Percentiles rank a stretch among this genome's conserved stretches.
Conservation (phyloP, 2,329 filamentous ascomycete genomes). For the Coleophoma crateriformis region DNA sequence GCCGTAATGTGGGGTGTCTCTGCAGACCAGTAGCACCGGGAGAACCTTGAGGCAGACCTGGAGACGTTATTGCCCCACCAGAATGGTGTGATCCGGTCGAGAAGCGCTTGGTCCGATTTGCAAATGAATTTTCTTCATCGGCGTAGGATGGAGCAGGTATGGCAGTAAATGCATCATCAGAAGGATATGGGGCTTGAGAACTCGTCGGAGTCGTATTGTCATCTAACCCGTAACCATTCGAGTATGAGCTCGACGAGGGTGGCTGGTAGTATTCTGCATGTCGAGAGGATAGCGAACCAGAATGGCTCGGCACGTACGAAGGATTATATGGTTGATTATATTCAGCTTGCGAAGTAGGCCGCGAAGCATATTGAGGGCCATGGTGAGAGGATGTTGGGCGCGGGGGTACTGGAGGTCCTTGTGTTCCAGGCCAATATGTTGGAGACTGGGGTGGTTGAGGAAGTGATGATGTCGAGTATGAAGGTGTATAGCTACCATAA, state of each 20-base stretch:
- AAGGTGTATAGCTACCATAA: constrained; percentile 45
- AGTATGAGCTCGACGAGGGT: constrained; percentile 13
- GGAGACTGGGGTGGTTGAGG: constrained; percentile 37
- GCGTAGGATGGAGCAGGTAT: constrained; percentile 8
- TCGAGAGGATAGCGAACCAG: constrained; percentile 17
- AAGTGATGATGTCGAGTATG: constrained; percentile 21
- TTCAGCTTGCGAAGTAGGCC: constrained; percentile 13
- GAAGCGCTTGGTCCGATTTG: constrained; percentile 15
- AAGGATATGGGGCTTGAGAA: constrained; percentile 15
- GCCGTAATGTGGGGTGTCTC: constrained; percentile 26
- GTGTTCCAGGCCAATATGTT: constrained; percentile 15
- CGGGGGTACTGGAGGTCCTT: constrained; percentile 13
- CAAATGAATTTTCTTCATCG: constrained; percentile 13
- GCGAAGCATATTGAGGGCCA: constrained; percentile 13
- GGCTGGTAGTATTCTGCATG: constrained; percentile 18
- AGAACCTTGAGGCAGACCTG: background rate
- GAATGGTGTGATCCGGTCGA: constrained; percentile 8
- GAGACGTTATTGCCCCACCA: constrained; percentile 3
- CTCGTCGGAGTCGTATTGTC: constrained; percentile 17
- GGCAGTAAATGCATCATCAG: constrained; percentile 15
- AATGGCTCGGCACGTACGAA: constrained; percentile 17
- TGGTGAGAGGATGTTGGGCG: constrained; percentile 13
- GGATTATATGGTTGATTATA: constrained; percentile 22
- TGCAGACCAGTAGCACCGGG: constrained; percentile 13
- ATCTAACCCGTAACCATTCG: constrained; percentile 20